phyloP scores from a whole-genome alignment of 495 filamentous ascomycete species.

The Elasticomyces elasticus region DNA sequence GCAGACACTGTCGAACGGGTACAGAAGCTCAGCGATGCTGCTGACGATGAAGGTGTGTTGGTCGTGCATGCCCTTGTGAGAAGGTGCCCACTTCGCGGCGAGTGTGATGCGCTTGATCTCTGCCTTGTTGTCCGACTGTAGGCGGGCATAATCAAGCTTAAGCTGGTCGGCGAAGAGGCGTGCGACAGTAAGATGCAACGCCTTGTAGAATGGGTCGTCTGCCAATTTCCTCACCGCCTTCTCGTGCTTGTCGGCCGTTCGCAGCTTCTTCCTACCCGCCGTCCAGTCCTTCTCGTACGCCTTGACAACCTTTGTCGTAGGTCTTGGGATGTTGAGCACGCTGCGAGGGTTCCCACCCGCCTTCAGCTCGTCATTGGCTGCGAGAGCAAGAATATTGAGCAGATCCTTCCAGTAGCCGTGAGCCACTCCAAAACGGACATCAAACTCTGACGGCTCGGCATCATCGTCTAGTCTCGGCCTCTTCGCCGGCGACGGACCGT shows the following conservation, averaged over 20 bases:
- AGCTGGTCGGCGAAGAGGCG: slow-evolving; percentile 42
- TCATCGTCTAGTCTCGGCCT: slow-evolving; percentile 15
- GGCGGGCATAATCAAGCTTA: slow-evolving; percentile 30
- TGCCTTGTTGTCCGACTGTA: slow-evolving; percentile 26
- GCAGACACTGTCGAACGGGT: slow-evolving; percentile 24
- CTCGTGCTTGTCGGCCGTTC: slow-evolving; percentile 29
- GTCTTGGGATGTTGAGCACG: slow-evolving; percentile 29
- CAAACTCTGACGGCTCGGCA: slow-evolving; percentile 3
- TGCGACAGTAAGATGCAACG: slow-evolving; percentile 37
- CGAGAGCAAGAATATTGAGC: slow-evolving; percentile 38
- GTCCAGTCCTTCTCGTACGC: slow-evolving; percentile 24
- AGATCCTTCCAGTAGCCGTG: slow-evolving; percentile 46
- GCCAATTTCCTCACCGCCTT: slow-evolving; percentile 26
- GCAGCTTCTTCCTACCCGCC: slow-evolving; percentile 20
- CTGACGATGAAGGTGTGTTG: slow-evolving; percentile 40
- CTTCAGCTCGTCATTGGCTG: slow-evolving; percentile 31
- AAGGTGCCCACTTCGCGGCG: slow-evolving; percentile 44
- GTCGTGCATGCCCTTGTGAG: slow-evolving; percentile 38
- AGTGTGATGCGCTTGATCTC: slow-evolving; percentile 34
- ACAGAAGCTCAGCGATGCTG: slow-evolving; percentile 40
- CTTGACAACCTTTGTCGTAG: slow-evolving; percentile 4
- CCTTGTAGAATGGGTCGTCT: slow-evolving; percentile 31
- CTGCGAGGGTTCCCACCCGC: slow-evolving; percentile 23
- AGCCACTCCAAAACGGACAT: slow-evolving; percentile 33
- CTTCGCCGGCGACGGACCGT: slow-evolving; percentile 6